Percentiles rank a stretch among this genome's conserved stretches.
Conservation (phyloP, 768 basidiomycete genomes). For the Hirschioporus abietinus region DNA sequence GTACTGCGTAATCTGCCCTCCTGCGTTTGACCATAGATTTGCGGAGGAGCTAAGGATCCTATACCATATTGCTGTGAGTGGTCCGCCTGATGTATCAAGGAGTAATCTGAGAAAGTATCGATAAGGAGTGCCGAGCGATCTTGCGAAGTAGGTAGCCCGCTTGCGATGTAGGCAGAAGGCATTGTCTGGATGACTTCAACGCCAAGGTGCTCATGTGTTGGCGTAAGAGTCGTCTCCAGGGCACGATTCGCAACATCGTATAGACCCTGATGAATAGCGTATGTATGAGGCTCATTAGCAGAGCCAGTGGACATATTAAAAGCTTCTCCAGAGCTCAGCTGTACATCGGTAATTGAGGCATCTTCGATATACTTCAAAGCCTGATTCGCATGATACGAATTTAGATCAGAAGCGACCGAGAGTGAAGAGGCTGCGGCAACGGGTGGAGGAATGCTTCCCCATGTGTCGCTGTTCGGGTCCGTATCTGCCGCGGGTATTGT, state of each 20-base stretch:
- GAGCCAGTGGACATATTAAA: neutral
- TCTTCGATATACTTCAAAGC: neutral
- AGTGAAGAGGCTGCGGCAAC: neutral
- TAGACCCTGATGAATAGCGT: neutral
- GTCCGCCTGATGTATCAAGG: neutral
- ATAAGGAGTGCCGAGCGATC: neutral
- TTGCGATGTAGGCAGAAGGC: neutral
- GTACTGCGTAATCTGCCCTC: constrained; percentile 1
- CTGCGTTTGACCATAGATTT: neutral
- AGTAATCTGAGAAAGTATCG: neutral
- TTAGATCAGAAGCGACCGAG: neutral
- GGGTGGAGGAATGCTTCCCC: neutral
- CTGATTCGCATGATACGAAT: neutral
- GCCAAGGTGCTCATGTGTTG: neutral
- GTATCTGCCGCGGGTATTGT: neutral
- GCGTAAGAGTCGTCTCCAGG: neutral
- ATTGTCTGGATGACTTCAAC: neutral
- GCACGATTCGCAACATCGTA: neutral
- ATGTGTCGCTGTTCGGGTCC: neutral
- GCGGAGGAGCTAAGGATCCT: neutral
- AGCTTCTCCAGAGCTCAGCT: neutral
- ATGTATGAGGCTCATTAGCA: neutral
- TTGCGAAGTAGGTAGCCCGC: neutral
- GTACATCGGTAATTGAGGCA: neutral
- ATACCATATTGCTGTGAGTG: neutral